Evolutionary conservation across 257 asterid genomes (phyloP), one percentile per base, ranked within the genome.

Genomic region (Agastache rugosa): DNA sequence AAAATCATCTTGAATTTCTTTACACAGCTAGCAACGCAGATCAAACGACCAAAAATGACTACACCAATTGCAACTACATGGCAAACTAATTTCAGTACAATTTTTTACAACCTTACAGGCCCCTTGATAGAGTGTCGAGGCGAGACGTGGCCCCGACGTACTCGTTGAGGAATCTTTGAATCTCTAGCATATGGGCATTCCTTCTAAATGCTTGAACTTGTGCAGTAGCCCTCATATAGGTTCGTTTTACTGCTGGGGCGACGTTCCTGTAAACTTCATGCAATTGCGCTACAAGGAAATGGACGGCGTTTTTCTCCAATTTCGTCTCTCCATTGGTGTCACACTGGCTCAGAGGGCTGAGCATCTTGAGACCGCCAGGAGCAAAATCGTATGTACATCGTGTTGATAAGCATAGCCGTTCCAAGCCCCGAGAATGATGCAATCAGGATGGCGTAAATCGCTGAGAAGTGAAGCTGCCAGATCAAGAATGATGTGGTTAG

Each of bases 381-480:
- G 60, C 77, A 81, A 62, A 55, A 79, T 55, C 79, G 78, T 60
- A 80, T 84, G 35, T 85, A 91, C 69, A 91, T 16, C 12, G 84
- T 67, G 69, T 88, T 87, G 44, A 91, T 37, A 59, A 83, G 41
- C 78, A 86, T 80, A 60, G 97, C 78, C 76, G 75, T 69, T 19
- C 88, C 97, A 54, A 88, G 88, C 68, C 97, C 96, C 31, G 81
- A 25, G 78, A 86, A 79, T 19, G 97, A 78, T 22, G 94, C 77
- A 20, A 83, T 29, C 82, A 93, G 78, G 85, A 91, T 85, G 42
- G 96, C 82, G 67, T 85, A 89, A 25, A 90, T 75, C 58, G 90
- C 85, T 37, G 84, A 48, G n/a, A 88, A 45, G 37, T 76, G 90
- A 72, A 93, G 84, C 98, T 93, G 92, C 79, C 23, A 66, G 31